Evolutionary conservation across 768 basidiomycete genomes (phyloP).

Genomic region (Antrodiella citrinella): DNA sequence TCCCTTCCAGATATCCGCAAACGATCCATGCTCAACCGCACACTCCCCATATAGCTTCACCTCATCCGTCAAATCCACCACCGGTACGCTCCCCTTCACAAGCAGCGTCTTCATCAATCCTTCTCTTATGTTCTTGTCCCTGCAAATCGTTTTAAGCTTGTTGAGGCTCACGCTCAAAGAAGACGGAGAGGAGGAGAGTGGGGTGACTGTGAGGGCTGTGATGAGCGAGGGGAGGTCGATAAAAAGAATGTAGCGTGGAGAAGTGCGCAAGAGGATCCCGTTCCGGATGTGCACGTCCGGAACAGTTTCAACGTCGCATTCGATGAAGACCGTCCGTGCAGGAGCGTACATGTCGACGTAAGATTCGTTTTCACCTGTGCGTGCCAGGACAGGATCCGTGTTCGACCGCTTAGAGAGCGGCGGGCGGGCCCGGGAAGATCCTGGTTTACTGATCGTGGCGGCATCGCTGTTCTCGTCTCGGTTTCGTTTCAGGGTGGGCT

Average conservation of each 20-base stretch:
- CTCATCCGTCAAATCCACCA: conserved; percentile 51
- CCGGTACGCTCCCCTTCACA: conserved; percentile 38
- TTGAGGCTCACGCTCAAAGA: conserved; percentile 21
- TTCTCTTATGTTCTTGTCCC: conserved; percentile 48
- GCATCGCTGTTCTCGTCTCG: background rate
- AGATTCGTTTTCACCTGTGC: conserved; percentile 18
- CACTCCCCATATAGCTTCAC: conserved; percentile 37
- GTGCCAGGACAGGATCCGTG: background rate
- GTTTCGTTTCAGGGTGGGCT: background rate
- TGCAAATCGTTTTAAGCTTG: conserved; percentile 42
- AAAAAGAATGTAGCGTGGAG: conserved; percentile 43
- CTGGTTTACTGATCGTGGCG: background rate
- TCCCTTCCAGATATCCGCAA: conserved; percentile 57
- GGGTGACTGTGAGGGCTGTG: conserved; percentile 26
- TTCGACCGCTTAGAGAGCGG: background rate
- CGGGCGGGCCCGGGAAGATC: too few relatives aligned
- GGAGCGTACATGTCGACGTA: conserved; percentile 14
- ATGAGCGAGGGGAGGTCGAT: conserved; percentile 43
- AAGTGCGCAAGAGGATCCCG: conserved; percentile 47
- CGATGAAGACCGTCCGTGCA: conserved; percentile 23
- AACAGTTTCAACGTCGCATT: conserved; percentile 42
- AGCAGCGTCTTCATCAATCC: conserved; percentile 47
- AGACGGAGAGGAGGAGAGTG: conserved; percentile 36
- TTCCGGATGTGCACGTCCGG: conserved; percentile 56
- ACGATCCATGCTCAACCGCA: conserved; percentile 46